Evolutionary conservation across 2,329 filamentous ascomycete species (phyloP).

Genomic region (Sporothrix schenckii): DNA sequence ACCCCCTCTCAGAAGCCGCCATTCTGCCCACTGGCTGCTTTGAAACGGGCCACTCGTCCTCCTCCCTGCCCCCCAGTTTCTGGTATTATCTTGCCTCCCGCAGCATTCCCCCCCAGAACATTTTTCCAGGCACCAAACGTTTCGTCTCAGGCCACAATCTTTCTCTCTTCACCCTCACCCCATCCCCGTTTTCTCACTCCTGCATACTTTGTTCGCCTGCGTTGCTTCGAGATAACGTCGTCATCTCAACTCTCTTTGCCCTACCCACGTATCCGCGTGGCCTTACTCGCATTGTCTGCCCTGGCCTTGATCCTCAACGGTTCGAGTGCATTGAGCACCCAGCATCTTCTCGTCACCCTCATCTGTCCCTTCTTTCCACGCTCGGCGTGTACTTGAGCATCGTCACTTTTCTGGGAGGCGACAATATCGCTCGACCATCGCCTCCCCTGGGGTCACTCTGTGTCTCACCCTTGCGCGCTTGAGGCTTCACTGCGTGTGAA

Average conservation of each 20-base stretch:
- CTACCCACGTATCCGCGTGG: neutral
- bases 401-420: conserved; percentile 30
- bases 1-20: conserved; percentile 8
- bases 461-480: neutral
- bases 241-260: neutral
- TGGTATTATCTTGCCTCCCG: conserved; percentile 4
- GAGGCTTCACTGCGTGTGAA: neutral
- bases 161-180: conserved; percentile 3
- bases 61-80: conserved; percentile 14
- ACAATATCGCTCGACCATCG: conserved; percentile 25
- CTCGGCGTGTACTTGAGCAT: conserved; percentile 22
- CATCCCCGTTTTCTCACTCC: conserved; percentile 25
- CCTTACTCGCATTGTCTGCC: neutral
- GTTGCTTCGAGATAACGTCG: conserved; percentile 11
- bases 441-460: conserved; percentile 23
- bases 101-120: conserved; percentile 11
- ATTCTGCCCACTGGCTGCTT: conserved; percentile 17
- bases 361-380: neutral
- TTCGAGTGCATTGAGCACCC: conserved; percentile 12
- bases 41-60: conserved; percentile 3
- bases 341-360: neutral
- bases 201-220: conserved; percentile 26
- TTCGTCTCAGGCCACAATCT: conserved; percentile 35
- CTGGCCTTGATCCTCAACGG: neutral
- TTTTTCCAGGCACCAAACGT: conserved; percentile 30